Conservation (phyloP, 1,139 yeast genomes). For the Oligophagozyma castellii region DNA sequence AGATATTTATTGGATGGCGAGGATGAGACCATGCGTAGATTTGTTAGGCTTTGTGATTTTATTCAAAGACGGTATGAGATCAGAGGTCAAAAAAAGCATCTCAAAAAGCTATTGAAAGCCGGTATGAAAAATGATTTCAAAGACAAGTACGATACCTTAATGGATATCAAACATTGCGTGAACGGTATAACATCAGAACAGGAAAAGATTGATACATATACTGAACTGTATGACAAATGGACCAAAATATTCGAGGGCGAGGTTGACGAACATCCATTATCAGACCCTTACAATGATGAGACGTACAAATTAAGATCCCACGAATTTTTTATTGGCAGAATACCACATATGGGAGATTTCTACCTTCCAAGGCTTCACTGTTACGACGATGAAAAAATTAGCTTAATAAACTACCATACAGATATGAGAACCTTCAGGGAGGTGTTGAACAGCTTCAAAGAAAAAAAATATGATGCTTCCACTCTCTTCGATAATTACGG, state of each 20-base stretch:
- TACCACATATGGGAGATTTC: constrained; percentile 24
- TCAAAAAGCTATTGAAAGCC: constrained; percentile 17
- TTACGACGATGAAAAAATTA: constrained; percentile 12
- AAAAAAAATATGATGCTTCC: constrained; percentile 14
- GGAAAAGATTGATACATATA: constrained; percentile 8
- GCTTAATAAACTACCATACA: constrained; percentile 12
- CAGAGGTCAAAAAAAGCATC: constrained; percentile 20
- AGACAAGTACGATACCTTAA: constrained; percentile 13
- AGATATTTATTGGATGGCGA: constrained; percentile 20
- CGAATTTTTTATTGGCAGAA: constrained; percentile 22
- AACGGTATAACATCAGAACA: constrained; percentile 7
- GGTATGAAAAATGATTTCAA: constrained; percentile 18
- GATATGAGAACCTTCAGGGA: constrained; percentile 14
- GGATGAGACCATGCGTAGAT: constrained; percentile 12
- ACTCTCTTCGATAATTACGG: constrained; percentile 21
- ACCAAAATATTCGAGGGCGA: constrained; percentile 18
- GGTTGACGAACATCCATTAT: constrained; percentile 18
- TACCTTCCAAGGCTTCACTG: constrained; percentile 22
- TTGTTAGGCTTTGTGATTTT: constrained; percentile 15
- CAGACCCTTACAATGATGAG: constrained; percentile 20
- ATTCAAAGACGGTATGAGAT: constrained; percentile 18
- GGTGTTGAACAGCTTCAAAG: constrained; percentile 13
- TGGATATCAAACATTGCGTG: constrained; percentile 13
- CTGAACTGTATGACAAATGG: constrained; percentile 19
- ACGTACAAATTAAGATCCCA: constrained; percentile 20